These are phyloP conservation scores for Juncus inflexus DNA, from an alignment of 176 grass and related monocot genomes.

Conservation along the genomic window DNA sequence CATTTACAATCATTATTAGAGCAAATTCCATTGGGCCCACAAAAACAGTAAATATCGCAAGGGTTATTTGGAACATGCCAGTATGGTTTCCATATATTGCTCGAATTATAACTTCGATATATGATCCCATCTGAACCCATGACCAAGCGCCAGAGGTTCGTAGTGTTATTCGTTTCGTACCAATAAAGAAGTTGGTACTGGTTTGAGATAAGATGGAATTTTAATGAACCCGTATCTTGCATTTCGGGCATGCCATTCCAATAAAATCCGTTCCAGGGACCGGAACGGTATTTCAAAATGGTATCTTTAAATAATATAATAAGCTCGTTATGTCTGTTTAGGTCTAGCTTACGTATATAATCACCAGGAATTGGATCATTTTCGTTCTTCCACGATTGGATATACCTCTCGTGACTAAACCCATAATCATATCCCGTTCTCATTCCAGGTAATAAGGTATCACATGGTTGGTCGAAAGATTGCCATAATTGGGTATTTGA, in stretches of 20 bases:
- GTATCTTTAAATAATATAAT: slow-evolving; percentile 10
- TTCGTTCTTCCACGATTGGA: slow-evolving; percentile 21
- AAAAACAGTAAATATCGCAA: slow-evolving; percentile 35
- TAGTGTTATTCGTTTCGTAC: slow-evolving; percentile 22
- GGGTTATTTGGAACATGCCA: slow-evolving; percentile 38
- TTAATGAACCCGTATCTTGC: not conserved
- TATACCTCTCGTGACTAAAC: slow-evolving; percentile 9
- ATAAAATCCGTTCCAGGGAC: slow-evolving; percentile 39
- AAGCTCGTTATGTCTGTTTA: slow-evolving; percentile 33
- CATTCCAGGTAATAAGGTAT: slow-evolving; percentile 46
- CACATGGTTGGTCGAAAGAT: slow-evolving; percentile 57
- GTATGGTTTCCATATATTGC: slow-evolving; percentile 30
- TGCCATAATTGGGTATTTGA: slow-evolving; percentile 35
- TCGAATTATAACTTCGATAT: slow-evolving; percentile 19
- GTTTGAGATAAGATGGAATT: slow-evolving; percentile 3
- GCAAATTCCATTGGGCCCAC: slow-evolving; percentile 55
- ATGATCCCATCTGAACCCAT: slow-evolving; percentile 34
- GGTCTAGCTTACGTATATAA: slow-evolving; percentile 15
- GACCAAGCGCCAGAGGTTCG: slow-evolving; percentile 33
- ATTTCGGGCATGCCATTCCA: slow-evolving; percentile 34
- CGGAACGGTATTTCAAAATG: slow-evolving; percentile 32
- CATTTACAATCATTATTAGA: slow-evolving; percentile 36
- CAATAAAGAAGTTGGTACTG: slow-evolving; percentile 32
- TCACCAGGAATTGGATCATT: slow-evolving; percentile 13
- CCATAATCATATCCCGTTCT: slow-evolving; percentile 13